These are phyloP conservation scores for Aspergillus cristatus DNA, from an alignment of 495 filamentous ascomycete species.

Conservation along the genomic window DNA sequence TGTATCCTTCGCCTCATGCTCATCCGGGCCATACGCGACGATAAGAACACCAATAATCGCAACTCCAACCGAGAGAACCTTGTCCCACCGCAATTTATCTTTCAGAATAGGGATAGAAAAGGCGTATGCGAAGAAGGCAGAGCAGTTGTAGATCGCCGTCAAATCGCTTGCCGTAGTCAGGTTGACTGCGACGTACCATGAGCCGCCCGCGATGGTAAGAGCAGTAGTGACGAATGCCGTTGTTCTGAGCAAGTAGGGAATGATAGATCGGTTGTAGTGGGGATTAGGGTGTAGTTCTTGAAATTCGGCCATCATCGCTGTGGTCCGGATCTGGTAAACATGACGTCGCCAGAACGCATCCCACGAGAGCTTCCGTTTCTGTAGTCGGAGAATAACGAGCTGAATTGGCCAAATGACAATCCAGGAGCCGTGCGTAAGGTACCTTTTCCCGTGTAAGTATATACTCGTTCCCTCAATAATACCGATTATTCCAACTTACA, in stretches of 20 bases:
- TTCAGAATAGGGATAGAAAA: slow-evolving; percentile 85
- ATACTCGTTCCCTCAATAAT: neutral
- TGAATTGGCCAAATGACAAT: slow-evolving; percentile 76
- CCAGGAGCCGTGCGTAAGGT: slow-evolving; percentile 94
- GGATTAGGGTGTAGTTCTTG: slow-evolving; percentile 49
- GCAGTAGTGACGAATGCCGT: slow-evolving; percentile 77
- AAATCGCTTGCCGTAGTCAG: slow-evolving; percentile 86
- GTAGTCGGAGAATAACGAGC: slow-evolving; percentile 66
- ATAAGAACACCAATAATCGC: slow-evolving; percentile 84
- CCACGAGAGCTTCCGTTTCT: slow-evolving; percentile 68
- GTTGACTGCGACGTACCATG: slow-evolving; percentile 91
- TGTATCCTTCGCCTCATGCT: slow-evolving; percentile 36
- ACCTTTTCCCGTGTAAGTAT: slow-evolving; percentile 37
- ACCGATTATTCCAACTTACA: slow-evolving; percentile 46
- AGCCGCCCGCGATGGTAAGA: slow-evolving; percentile 83
- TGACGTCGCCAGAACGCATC: slow-evolving; percentile 81
- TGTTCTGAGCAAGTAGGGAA: slow-evolving; percentile 65
- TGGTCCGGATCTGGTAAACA: slow-evolving; percentile 60
- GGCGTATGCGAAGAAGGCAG: slow-evolving; percentile 94
- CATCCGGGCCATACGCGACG: slow-evolving; percentile 79
- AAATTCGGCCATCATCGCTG: slow-evolving; percentile 76
- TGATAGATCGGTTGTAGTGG: slow-evolving; percentile 44
- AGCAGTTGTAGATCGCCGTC: slow-evolving; percentile 98
- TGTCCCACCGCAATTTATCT: slow-evolving; percentile 70
- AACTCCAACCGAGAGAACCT: slow-evolving; percentile 71